Evolutionary conservation across 2,329 filamentous ascomycete genomes (phyloP).

Genomic region (Aspergillus sp.): DNA sequence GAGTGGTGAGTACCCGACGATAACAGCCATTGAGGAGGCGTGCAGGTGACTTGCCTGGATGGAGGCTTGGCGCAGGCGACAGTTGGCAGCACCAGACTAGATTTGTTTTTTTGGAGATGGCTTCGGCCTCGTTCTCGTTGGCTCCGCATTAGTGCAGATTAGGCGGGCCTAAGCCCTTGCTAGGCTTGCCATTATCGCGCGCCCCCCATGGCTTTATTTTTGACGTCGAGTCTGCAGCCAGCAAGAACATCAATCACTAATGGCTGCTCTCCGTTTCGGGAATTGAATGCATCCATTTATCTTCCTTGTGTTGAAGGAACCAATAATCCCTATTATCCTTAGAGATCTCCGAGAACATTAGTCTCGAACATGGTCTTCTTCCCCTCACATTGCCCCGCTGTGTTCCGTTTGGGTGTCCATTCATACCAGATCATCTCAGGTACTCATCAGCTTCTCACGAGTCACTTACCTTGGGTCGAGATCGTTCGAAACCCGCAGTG

Average conservation of each 20-base stretch:
- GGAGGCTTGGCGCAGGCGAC: constrained; percentile 8
- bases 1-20: not conserved
- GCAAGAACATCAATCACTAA: not conserved
- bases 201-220: constrained; percentile 3
- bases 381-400: not conserved
- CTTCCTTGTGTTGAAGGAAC: not conserved
- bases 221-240: constrained; percentile 8
- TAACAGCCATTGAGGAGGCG: not conserved
- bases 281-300: not conserved
- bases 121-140: constrained; percentile 10
- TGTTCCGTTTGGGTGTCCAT: not conserved
- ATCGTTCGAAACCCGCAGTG: constrained; percentile 6
- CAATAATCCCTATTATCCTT: not conserved
- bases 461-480: not conserved
- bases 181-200: constrained; percentile 2
- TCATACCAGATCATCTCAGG: not conserved
- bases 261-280: not conserved
- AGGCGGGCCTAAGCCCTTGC: constrained; percentile 2
- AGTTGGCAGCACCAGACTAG: constrained; percentile 6
- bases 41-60: constrained; percentile 5
- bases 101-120: not conserved
- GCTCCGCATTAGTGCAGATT: constrained; percentile 10
- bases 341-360: not conserved
- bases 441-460: not conserved
- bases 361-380: not conserved